Percentiles rank a stretch among this genome's conserved stretches.
Evolutionary conservation across 768 basidiomycete species (phyloP).

Genomic region (Phaffia australis): DNA sequence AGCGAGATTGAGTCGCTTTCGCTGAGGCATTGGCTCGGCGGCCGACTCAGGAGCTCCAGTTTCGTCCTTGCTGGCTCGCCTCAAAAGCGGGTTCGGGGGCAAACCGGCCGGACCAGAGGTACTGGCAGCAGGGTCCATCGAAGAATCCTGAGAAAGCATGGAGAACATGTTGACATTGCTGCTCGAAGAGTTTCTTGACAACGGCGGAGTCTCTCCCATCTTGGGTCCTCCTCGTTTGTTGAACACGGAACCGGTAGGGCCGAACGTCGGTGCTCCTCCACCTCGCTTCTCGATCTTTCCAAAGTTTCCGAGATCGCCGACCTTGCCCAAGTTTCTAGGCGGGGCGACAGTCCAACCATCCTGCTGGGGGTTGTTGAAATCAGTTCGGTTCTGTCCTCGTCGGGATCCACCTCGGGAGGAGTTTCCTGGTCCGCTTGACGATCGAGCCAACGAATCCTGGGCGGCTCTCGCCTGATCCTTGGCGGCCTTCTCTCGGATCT

Average conservation of each 20-base stretch:
- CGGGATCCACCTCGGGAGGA: conserved; percentile 83
- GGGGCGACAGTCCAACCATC: conserved; percentile 78
- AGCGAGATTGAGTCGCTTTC: conserved; percentile 60
- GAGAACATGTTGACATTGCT: conserved; percentile 66
- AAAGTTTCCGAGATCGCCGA: conserved; percentile 74
- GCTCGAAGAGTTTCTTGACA: conserved; percentile 67
- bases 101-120: background rate
- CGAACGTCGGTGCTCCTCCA: conserved; percentile 55
- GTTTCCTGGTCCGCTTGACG: conserved; percentile 41
- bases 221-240: conserved; percentile 58
- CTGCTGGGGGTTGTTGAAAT: conserved; percentile 47
- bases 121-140: conserved; percentile 2
- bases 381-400: conserved; percentile 56
- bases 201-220: conserved; percentile 46
- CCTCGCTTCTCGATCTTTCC: conserved; percentile 67
- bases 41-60: background rate
- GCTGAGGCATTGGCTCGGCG: conserved; percentile 40
- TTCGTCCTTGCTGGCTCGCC: no score
- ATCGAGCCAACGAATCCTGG: conserved; percentile 42
- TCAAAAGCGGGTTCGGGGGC: no score
- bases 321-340: conserved; percentile 52
- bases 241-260: conserved; percentile 68
- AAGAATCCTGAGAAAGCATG: conserved; percentile 59
- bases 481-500: conserved; percentile 58
- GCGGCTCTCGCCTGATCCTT: conserved; percentile 23